phyloP scores from a whole-genome alignment of 2,329 filamentous ascomycete species.

The Mycosphaerella sp. region DNA sequence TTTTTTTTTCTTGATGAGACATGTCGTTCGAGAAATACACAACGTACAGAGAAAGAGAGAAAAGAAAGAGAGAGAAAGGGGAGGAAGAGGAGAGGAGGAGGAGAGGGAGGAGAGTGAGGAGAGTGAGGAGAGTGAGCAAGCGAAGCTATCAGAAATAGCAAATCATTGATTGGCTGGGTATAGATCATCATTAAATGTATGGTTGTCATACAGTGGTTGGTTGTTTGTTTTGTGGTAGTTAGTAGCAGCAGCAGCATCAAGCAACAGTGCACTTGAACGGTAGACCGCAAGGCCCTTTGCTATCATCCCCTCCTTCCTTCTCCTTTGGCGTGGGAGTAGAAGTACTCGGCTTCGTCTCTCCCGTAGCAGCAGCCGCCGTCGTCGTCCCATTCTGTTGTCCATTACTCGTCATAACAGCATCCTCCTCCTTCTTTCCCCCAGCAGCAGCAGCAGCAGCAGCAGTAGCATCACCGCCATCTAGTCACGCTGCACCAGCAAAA shows the following conservation, averaged over 20 bases:
- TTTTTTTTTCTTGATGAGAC: no score
- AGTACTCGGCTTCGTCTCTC: slow-evolving; percentile 18
- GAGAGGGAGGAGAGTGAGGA: no score
- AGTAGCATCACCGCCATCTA: slow-evolving; percentile 52
- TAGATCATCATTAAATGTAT: no score
- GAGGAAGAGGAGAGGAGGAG: no score
- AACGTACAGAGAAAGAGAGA: no score
- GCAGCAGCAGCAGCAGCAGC: background rate
- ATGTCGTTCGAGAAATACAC: no score
- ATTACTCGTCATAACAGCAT: slow-evolving; percentile 8
- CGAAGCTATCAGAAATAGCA: no score
- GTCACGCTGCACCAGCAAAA: slow-evolving; percentile 53
- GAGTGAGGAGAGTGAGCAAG: no score
- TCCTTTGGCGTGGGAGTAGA: slow-evolving; percentile 27
- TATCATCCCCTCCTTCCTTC: slow-evolving; percentile 38
- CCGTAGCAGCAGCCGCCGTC: slow-evolving; percentile 8
- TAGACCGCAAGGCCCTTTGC: slow-evolving; percentile 68
- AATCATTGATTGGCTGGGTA: no score
- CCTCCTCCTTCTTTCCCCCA: slow-evolving; percentile 8
- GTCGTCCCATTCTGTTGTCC: slow-evolving; percentile 9
- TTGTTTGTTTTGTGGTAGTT: no score
- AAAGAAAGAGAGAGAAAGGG: no score
- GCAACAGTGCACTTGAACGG: slow-evolving; percentile 67
- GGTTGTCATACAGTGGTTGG: no score
- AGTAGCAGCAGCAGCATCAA: background rate